phyloP scores from a whole-genome alignment of 225 moss, liverwort and hornwort genomes.

The Antitrichia curtipendula region DNA sequence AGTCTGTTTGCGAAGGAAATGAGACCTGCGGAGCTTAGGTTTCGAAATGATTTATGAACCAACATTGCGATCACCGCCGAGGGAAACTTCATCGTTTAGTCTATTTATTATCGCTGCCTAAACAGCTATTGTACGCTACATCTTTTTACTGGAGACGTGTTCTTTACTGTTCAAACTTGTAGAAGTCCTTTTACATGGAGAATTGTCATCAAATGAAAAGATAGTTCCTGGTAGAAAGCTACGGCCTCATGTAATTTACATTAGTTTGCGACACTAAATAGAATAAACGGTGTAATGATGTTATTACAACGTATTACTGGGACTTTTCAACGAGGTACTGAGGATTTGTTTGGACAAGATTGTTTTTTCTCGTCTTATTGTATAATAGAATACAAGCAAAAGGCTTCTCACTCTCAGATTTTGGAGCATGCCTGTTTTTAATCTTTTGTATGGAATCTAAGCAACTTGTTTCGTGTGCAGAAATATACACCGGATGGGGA shows the following conservation, averaged over 20 bases:
- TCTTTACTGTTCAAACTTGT: background rate
- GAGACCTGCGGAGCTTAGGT: background rate
- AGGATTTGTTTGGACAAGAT: background rate
- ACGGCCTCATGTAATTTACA: background rate
- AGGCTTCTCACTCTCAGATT: background rate
- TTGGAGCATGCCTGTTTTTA: background rate
- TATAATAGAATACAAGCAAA: background rate
- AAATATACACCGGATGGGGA: conserved; percentile 27
- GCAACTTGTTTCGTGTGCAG: conserved; percentile 10
- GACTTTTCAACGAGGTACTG: no score
- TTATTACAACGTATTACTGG: background rate
- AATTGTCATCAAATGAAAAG: background rate
- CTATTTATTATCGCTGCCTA: background rate
- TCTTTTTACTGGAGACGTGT: background rate
- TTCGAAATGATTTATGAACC: background rate
- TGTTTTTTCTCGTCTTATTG: background rate
- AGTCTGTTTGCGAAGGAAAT: background rate
- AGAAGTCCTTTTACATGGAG: background rate
- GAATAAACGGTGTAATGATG: background rate
- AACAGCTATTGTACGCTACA: background rate
- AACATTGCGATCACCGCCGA: background rate
- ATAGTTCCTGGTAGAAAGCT: background rate
- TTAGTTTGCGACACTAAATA: background rate
- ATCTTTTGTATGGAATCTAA: background rate
- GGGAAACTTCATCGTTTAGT: background rate